phyloP scores from a whole-genome alignment of 2,329 filamentous ascomycete species.

The Hypomyces rosellus region DNA sequence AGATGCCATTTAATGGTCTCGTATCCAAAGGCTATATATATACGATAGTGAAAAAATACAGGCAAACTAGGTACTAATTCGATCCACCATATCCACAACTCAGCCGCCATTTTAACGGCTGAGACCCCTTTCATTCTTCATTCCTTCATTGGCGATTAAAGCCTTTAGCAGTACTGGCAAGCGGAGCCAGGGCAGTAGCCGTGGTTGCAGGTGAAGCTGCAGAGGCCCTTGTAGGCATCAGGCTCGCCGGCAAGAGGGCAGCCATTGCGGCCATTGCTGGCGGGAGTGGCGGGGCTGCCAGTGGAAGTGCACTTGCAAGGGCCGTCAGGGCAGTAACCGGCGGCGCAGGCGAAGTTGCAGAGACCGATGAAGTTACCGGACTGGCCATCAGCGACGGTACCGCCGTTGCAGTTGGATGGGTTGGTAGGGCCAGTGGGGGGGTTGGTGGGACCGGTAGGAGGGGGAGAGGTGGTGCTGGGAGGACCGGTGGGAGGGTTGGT shows the following conservation, averaged over 20 bases:
- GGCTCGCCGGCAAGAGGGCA: constrained; percentile 27
- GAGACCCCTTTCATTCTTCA: too few relatives aligned
- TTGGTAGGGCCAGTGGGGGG: constrained; percentile 28
- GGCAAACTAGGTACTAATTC: too few relatives aligned
- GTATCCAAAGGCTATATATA: too few relatives aligned
- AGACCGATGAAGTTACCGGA: constrained; percentile 29
- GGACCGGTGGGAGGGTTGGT: constrained; percentile 12
- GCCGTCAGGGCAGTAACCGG: constrained; percentile 28
- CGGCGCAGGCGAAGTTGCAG: constrained; percentile 26
- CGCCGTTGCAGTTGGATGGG: constrained; percentile 18
- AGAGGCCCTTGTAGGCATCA: constrained; percentile 37
- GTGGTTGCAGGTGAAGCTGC: constrained; percentile 39
- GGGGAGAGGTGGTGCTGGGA: constrained; percentile 11
- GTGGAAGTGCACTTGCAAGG: constrained; percentile 28
- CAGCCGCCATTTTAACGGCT: too few relatives aligned
- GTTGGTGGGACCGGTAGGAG: constrained; percentile 29
- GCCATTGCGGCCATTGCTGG: constrained; percentile 22
- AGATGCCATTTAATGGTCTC: too few relatives aligned
- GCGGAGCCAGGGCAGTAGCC: constrained; percentile 38
- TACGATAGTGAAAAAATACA: too few relatives aligned
- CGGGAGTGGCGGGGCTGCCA: constrained; percentile 23
- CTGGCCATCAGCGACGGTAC: constrained; percentile 24
- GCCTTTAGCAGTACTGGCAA: constrained; percentile 15
- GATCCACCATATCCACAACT: too few relatives aligned
- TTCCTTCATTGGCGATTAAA: too few relatives aligned